phyloP scores from a whole-genome alignment of 306 rosid species.

The Cucurbita maxima region DNA sequence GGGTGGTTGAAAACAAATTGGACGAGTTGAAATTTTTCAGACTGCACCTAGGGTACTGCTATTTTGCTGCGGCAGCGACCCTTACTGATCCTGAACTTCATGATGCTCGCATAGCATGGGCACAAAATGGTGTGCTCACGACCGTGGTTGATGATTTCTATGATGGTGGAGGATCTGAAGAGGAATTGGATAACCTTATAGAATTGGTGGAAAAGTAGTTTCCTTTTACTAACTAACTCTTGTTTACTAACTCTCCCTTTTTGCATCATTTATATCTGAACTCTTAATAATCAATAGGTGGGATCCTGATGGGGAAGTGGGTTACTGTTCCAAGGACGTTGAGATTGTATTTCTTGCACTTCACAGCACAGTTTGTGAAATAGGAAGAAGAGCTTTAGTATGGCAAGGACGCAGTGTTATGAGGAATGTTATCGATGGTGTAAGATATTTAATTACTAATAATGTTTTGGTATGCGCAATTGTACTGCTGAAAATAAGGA shows the following conservation, averaged over 20 bases:
- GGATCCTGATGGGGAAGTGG: conserved; percentile 41
- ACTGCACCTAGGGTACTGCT: conserved; percentile 60
- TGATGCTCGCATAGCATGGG: conserved; percentile 76
- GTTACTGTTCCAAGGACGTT: conserved; percentile 54
- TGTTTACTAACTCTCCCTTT: neutral
- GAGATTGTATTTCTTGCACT: conserved; percentile 56
- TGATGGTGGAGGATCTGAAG: conserved; percentile 56
- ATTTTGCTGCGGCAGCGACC: conserved; percentile 53
- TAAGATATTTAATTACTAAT: conserved; percentile 21
- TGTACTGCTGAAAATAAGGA: neutral
- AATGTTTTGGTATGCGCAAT: neutral
- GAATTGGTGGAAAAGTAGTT: conserved; percentile 56
- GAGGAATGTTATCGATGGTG: conserved; percentile 38
- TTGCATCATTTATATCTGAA: neutral
- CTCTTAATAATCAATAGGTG: conserved; percentile 38
- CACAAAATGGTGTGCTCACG: conserved; percentile 59
- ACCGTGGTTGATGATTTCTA: conserved; percentile 86
- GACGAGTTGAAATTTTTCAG: conserved; percentile 76
- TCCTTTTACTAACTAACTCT: neutral
- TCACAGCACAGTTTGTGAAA: conserved; percentile 42
- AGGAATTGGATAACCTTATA: conserved; percentile 55
- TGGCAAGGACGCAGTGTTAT: conserved; percentile 45
- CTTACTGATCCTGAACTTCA: conserved; percentile 42
- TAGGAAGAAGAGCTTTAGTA: conserved; percentile 37
- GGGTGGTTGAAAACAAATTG: conserved; percentile 45